These are phyloP conservation scores for Tricholoma sp. DNA, from an alignment of 768 basidiomycete species.

Conservation along the genomic window DNA sequence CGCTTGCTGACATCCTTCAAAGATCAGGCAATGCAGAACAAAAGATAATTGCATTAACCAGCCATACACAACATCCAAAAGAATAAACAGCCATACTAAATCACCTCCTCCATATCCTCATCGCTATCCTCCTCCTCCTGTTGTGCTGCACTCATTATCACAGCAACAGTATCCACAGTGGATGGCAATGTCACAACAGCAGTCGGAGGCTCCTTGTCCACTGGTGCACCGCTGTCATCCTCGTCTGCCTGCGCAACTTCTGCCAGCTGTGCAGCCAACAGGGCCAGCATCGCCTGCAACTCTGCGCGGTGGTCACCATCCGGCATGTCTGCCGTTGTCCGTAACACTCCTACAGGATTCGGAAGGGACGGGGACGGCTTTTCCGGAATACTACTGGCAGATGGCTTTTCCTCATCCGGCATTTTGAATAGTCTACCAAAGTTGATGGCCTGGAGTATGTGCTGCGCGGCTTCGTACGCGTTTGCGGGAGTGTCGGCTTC, in stretches of 20 bases:
- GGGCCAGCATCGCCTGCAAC: slow-evolving; percentile 66
- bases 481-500: slow-evolving; percentile 34
- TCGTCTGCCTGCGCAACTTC: slow-evolving; percentile 53
- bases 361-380: slow-evolving; percentile 1
- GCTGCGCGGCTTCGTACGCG: slow-evolving; percentile 75
- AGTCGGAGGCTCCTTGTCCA: background rate
- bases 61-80: background rate
- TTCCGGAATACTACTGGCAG: slow-evolving; percentile 4
- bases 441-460: slow-evolving; percentile 73
- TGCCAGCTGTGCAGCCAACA: slow-evolving; percentile 66
- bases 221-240: slow-evolving; percentile 3
- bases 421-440: slow-evolving; percentile 51
- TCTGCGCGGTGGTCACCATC: slow-evolving; percentile 47
- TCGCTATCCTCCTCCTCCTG: slow-evolving; percentile 27
- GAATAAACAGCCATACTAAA: slow-evolving; percentile 15
- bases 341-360: background rate
- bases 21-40: background rate
- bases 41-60: background rate
- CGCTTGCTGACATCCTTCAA: too few relatives aligned
- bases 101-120: slow-evolving; percentile 43
- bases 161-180: background rate
- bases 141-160: background rate
- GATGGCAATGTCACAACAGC: background rate
- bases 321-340: slow-evolving; percentile 1
- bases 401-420: slow-evolving; percentile 23